Evolutionary conservation across 164 flowering plant genomes (phyloP), one percentile per base, ranked within the genome.

Genomic region (Vitis rupestris): DNA sequence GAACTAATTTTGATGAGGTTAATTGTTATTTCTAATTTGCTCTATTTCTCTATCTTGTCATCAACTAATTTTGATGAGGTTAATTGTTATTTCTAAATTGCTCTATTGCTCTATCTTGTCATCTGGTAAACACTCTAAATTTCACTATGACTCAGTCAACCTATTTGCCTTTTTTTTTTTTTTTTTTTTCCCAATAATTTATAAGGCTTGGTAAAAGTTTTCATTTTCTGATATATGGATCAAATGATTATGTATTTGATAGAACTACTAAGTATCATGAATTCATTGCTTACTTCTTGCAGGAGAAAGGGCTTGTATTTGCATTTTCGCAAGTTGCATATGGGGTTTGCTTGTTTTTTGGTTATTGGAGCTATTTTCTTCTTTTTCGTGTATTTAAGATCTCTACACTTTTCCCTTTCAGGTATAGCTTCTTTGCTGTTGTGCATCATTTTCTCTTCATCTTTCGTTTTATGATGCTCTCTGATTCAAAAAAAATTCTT

Each of bases 301-400:
- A 96, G 99, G 97, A 89, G 68, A 96, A 85, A 76, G 86, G 75
- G 55, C 80, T 80, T 67, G 79, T 88, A 71, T 90, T 96, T 86
- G 87, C 91, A 57, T 68, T 92, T 70, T 87, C 98, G 59, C 99
- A 96, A 82, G 70, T 72, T 66, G 85, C 97, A 63, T 96, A 90
- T 84, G 97, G 93, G 66, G 87, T 83, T 58, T 86, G 83, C 79
- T 76, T 92, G 69, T 85, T 89, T 66, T 3, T 92, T 11, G 93
- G 98, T 57, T 96, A 96, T 69, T 96, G 98, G 99, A 85, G 90
- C 63, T 96, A 91, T 79, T 89, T 90, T 75, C 82, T 90, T 71
- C 59, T 82, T 61, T 80, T 72, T 65, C 79, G 67, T 61, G 50
- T 66, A 44, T 80, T 78, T 70, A 78, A 63, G 72, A 66, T 66